Base-by-base conservation (phyloP, 164 flowering plant species). In the Protea cynaroides region DNA sequence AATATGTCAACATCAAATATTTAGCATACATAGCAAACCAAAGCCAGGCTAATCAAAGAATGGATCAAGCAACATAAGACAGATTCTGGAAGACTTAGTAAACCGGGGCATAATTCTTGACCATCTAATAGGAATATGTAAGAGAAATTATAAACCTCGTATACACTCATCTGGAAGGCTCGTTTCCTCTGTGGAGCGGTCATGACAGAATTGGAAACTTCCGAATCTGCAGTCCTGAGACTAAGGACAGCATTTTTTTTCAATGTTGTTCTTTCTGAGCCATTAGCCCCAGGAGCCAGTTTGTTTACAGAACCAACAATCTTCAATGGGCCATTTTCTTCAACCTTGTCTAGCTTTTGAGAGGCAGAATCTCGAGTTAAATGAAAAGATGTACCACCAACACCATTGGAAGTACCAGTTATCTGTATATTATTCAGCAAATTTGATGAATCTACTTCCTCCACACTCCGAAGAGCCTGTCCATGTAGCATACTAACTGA, bases 81-180 rank as follows among this genome's bases (percentile, higher is more conserved):
- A 40, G 46, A 4, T 40, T 9, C 10, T 40, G 8, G 46, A 40
- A 40, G 46, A 40, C 46, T 8, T 40, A 40, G 46, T 12, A 40
- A 9, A 40, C 14, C 46, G 8, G 46, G 7, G 46, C 8, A 40
- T 40, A 59, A n/a, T 36, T 22, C 46, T 8, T 21, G 15, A 19
- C 25, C 38, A 23, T 59, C 49, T 38, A 36, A n/a, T 40, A 17
- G 25, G n/a, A 47, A 5, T 19, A 50, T n/a, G 10, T 15, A 25
- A 57, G 60, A 61, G n/a, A 14, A 53, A 25, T 0, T 25, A 71
- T 61, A 68, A 62, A 91, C 98, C 96, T 95, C 97, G 72, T 82
- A 87, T 24, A 96, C 97, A 79, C 86, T 86, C 90, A 95, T 95
- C 74, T 79, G 82, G 75, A 90, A 95, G 24, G 81, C 84, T 23